These are phyloP conservation scores for Claviceps humidiphila DNA, from an alignment of 2,329 filamentous ascomycete species.

Conservation along the genomic window DNA sequence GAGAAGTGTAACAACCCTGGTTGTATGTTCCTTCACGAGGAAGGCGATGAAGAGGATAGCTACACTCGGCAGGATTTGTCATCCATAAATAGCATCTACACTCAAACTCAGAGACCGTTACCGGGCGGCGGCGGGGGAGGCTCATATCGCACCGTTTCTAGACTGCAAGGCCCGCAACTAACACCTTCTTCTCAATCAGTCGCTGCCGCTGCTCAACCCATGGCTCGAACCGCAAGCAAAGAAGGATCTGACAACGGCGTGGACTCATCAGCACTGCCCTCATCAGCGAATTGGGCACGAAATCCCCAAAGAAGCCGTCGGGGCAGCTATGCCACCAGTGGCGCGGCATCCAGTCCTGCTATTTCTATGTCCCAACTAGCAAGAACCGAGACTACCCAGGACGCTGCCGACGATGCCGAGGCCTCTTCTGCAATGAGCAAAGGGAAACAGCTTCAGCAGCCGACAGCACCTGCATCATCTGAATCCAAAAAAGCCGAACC, in stretches of 20 bases:
- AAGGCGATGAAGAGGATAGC: constrained; percentile 95
- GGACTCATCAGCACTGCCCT: constrained; percentile 81
- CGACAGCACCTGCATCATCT: not conserved
- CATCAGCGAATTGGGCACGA: constrained; percentile 85
- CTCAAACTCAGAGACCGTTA: constrained; percentile 63
- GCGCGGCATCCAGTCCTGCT: constrained; percentile 70
- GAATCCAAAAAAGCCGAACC: not conserved
- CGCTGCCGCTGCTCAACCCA: constrained; percentile 42
- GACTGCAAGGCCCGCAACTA: constrained; percentile 31
- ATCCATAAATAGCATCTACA: constrained; percentile 81
- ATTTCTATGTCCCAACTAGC: constrained; percentile 46
- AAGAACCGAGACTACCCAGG: constrained; percentile 35
- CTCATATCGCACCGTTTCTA: constrained; percentile 39
- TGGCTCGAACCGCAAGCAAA: constrained; percentile 66
- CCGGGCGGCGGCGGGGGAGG: constrained; percentile 34
- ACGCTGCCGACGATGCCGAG: constrained; percentile 23
- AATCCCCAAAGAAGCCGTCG: constrained; percentile 53
- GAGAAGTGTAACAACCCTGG: constrained; percentile 91
- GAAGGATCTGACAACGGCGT: constrained; percentile 58
- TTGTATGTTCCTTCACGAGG: constrained; percentile 96
- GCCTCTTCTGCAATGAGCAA: constrained; percentile 13
- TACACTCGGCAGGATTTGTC: constrained; percentile 91
- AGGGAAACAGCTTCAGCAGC: constrained; percentile 8
- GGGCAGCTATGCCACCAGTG: constrained; percentile 70
- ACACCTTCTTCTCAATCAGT: constrained; percentile 27